Evolutionary conservation across 345 rosid genomes (phyloP), one percentile per base, ranked within the genome.

Genomic region (Salix suchowensis): DNA sequence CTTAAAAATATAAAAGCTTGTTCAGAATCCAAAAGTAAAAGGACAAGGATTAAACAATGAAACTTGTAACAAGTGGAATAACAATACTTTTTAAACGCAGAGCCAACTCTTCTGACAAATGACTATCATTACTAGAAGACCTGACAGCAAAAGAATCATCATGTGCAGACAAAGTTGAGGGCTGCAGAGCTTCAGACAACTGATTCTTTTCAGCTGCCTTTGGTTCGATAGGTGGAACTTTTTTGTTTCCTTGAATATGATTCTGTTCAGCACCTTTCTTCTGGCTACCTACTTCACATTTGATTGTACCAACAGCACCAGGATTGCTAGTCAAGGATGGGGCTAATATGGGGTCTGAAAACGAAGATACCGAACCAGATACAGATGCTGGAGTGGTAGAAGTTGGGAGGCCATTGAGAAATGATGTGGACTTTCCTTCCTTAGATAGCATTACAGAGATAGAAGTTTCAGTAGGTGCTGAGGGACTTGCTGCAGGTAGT

Each of bases 311-410:
- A 60, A 83, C 74, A 26, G 76, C 67, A 82, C 77, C 86, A 76
- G 82, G 75, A 65, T 72, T 77, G 26, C 61, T 37, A 1, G 76
- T 66, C 75, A 61, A 58, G 23, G 86, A 78, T 28, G 82, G 79
- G n/a, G 83, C 83, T 77, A 80, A 70, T 67, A 88, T 82, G 67
- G 83, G 84, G 65, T 86, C 89, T 67, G 84, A 81, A 78, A 79
- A 84, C 66, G 84, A 78, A 62, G 90, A 79, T 69, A 62, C 66
- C 50, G 79, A 80, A 48, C 82, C 88, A 75, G 88, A 82, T 37
- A 55, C 82, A 30, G 86, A 67, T 40, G 82, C 67, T 50, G 77
- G 60, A 75, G 54, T 32, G 34, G 60, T 48, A 71, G 78, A 67
- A 70, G 75, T 58, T 65, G 74, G 77, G 50, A 66, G 77, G 30